Percentiles rank a stretch among this genome's conserved stretches.
These are phyloP conservation scores for Trypanosoma melophagium DNA, from an alignment of 208 protist genomes.

Conservation along the genomic window DNA sequence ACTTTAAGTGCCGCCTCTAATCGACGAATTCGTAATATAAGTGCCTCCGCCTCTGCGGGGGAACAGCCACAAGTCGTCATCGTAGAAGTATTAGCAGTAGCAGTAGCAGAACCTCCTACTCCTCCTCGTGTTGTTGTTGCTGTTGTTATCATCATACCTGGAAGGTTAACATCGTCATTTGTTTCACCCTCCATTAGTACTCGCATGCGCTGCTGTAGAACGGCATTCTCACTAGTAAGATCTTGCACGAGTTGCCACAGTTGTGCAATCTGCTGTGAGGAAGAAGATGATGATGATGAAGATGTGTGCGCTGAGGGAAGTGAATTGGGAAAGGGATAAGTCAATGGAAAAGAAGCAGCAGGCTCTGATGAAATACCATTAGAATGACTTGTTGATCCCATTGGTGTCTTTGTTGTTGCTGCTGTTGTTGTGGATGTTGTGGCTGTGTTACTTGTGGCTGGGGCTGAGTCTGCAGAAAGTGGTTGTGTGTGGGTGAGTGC, in stretches of 20 bases:
- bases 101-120: no score
- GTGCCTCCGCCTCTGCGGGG: slow-evolving; percentile 11
- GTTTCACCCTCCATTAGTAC: slow-evolving; percentile 35
- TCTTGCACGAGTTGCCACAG: slow-evolving; percentile 34
- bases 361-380: background rate
- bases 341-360: background rate
- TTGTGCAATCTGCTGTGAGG: slow-evolving; percentile 14
- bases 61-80: no score
- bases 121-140: background rate
- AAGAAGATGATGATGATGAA: slow-evolving; percentile 1
- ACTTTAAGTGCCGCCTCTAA: slow-evolving; percentile 49
- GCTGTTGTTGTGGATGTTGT: background rate
- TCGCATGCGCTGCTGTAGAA: slow-evolving; percentile 41
- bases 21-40: slow-evolving; percentile 38
- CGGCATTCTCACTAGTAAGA: slow-evolving; percentile 40
- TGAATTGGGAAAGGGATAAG: background rate
- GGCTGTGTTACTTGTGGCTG: background rate
- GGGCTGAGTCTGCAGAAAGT: background rate
- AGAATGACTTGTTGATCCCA: background rate
- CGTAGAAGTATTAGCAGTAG: no score
- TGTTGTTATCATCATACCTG: background rate
- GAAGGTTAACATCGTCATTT: background rate
- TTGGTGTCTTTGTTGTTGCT: background rate
- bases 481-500: background rate
- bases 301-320: background rate